Base-by-base conservation (phyloP, 2,329 filamentous ascomycete genomes). In the Xylariaceae sp. region DNA sequence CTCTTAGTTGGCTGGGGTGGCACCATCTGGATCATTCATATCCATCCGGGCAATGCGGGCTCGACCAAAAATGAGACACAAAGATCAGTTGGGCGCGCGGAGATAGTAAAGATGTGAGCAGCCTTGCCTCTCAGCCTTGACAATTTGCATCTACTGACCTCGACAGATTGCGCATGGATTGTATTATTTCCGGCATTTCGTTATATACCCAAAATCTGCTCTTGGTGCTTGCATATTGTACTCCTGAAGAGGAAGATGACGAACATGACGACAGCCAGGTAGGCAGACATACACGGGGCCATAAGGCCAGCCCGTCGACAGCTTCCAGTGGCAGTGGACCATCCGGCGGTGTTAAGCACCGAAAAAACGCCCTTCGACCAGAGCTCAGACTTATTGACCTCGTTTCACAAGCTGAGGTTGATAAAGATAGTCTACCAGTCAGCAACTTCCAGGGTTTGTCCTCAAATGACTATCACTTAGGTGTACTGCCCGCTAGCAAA, bases 141-240 rank as follows among this genome's bases (percentile, higher is more conserved):
- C 10, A 29, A 26, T 36, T 30, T n/a, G 10, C 15, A 13, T 20
- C 41, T 35, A 37, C 70, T 74, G 63, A 74, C 69, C 59, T 44
- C 21, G 21, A 15, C 61, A 92, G 88, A 74, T 83, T 97, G 74
- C 89, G 92, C 67, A 96, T 94, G 74, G 94, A 99, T 77, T 97
- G 94, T 79, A 92, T 96, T 72, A 91, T 99, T 78, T 96, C 94
- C 70, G 94, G 94, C 67, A 88, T 99, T 73, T 95, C 93, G 61
- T 81, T 99, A 74, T 97, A 97, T 85, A 96, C 92, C 70, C 91
- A 91, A 70, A 94, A 85, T 69, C 81, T 96, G 63, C 81, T 99
- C 72, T 83, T 96, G 65, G 88, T 97, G 66, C 87, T 99, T 75
- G 92, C 92, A 68, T 97, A 95, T 74, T 86, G 92, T 66, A 87